phyloP scores from a whole-genome alignment of 1,139 yeast genomes.

The Tardiomyces digboiensis region DNA sequence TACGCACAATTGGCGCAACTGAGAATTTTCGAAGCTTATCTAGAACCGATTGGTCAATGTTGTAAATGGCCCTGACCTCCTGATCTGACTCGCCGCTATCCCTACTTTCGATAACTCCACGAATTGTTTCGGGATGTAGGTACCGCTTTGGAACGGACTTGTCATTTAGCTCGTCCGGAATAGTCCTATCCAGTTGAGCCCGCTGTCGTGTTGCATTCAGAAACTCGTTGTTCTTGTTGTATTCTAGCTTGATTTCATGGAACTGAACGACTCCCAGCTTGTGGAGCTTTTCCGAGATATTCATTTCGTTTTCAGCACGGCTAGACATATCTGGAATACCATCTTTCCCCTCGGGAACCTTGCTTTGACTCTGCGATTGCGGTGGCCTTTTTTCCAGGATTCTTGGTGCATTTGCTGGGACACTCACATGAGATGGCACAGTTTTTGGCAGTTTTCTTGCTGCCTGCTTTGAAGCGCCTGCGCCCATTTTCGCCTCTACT shows the following conservation, averaged over 20 bases:
- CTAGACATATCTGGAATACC: not conserved
- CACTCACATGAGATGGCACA: not conserved
- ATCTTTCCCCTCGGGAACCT: not conserved
- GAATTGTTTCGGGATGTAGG: not conserved
- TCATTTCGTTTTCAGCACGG: not conserved
- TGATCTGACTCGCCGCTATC: slow-evolving; percentile 10
- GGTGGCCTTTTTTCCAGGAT: not conserved
- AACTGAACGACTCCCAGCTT: not conserved
- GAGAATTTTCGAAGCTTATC: slow-evolving; percentile 6
- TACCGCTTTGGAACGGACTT: not conserved
- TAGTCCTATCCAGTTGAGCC: not conserved
- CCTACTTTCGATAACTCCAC: not conserved
- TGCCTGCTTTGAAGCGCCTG: not conserved
- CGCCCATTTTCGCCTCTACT: too few species aligned
- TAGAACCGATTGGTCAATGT: slow-evolving; percentile 8
- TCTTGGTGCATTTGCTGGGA: not conserved
- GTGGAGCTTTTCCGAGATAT: not conserved
- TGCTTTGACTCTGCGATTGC: not conserved
- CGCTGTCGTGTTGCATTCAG: not conserved
- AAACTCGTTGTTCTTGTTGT: not conserved
- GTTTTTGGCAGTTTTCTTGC: not conserved
- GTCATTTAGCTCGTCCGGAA: not conserved
- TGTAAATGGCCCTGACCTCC: slow-evolving; percentile 7
- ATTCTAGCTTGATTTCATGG: not conserved
- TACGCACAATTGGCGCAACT: not conserved